Conservation (phyloP, 257 asterid genomes). For the Solanum corneliomulleri region DNA sequence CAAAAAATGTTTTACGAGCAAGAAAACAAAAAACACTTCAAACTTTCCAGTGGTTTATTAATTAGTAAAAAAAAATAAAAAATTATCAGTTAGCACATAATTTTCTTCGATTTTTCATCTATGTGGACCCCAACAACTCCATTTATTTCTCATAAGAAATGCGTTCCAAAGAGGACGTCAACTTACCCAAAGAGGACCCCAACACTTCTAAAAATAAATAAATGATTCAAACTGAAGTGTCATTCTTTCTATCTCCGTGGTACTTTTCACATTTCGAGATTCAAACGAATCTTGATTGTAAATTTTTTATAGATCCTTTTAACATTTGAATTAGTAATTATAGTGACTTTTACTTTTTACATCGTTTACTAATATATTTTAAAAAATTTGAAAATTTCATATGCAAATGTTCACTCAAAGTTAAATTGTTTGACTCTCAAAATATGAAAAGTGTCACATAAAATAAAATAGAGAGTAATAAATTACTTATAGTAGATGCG, state of each 20-base stretch:
- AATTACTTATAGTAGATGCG: background rate
- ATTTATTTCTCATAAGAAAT: background rate
- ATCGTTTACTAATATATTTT: too few species aligned
- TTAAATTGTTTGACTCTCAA: too few species aligned
- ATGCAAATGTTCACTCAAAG: too few species aligned
- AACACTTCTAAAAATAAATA: background rate
- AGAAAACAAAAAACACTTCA: background rate
- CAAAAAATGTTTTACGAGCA: background rate
- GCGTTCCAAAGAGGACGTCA: background rate
- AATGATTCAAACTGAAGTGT: background rate
- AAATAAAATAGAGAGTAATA: background rate
- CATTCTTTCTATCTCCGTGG: background rate
- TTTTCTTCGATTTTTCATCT: background rate
- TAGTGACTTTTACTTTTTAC: too few species aligned
- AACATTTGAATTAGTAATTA: too few species aligned
- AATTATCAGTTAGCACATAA: background rate
- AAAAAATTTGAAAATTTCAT: too few species aligned
- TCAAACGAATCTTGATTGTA: accelerated
- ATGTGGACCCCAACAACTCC: background rate
- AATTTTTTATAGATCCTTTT: too few species aligned
- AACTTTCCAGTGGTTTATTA: background rate
- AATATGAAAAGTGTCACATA: too few species aligned
- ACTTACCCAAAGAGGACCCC: background rate
- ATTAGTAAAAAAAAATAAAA: background rate
- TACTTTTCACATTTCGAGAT: too few species aligned